Evolutionary conservation across 2,329 filamentous ascomycete species (phyloP).

Genomic region (Pseudopyricularia javanii): DNA sequence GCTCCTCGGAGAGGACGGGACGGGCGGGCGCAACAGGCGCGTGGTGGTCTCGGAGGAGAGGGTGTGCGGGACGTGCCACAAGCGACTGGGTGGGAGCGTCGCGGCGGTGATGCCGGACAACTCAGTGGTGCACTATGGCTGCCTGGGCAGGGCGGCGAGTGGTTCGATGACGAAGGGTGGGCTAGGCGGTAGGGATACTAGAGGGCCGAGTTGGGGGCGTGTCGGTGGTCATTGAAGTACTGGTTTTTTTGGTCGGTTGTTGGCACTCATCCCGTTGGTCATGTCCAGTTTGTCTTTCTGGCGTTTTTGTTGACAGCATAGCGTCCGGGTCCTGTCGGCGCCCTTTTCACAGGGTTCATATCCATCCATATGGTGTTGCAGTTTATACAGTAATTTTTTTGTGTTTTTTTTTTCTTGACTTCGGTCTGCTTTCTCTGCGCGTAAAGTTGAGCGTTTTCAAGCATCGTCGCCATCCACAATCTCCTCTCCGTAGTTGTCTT

Average conservation of each 20-base stretch:
- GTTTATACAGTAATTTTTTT: background rate
- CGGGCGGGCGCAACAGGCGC: constrained; percentile 44
- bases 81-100: constrained; percentile 81
- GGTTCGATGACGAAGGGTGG: constrained; percentile 16
- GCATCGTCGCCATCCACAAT: constrained; percentile 49
- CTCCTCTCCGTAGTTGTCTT: constrained; percentile 81
- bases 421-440: background rate
- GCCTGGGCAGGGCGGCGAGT: constrained; percentile 39
- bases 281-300: background rate
- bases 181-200: constrained; percentile 2
- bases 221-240: constrained; percentile 11
- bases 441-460: background rate
- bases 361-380: background rate
- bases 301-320: background rate
- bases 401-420: background rate
- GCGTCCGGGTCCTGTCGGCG: background rate
- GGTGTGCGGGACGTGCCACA: constrained; percentile 86
- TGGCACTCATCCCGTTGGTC: background rate
- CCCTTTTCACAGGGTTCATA: background rate
- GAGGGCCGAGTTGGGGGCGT: constrained; percentile 2
- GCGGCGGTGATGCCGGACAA: constrained; percentile 82
- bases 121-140: constrained; percentile 71
- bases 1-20: constrained; percentile 51
- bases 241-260: background rate
- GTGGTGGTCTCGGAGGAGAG: constrained; percentile 80